These are phyloP conservation scores for Rasamsonia emersonii DNA, from an alignment of 2,329 filamentous ascomycete genomes.

Conservation along the genomic window DNA sequence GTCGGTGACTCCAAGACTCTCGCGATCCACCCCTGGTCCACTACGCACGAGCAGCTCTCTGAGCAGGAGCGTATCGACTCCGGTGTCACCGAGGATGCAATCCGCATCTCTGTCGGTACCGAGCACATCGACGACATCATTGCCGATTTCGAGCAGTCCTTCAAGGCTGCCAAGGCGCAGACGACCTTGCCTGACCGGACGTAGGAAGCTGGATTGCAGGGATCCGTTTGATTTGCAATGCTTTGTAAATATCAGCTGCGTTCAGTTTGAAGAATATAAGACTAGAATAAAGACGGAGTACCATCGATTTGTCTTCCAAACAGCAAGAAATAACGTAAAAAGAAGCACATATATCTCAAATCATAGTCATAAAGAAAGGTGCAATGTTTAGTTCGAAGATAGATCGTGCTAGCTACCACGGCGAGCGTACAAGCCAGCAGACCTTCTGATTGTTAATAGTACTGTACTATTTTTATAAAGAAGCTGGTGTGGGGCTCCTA, in stretches of 20 bases:
- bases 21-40: slow-evolving; percentile 91
- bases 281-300: neutral
- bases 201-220: slow-evolving; percentile 2
- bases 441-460: no score
- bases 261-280: neutral
- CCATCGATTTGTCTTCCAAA: neutral
- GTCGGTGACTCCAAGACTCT: slow-evolving; percentile 93
- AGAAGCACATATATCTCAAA: no score
- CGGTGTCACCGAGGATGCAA: slow-evolving; percentile 80
- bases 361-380: no score
- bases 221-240: neutral
- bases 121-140: slow-evolving; percentile 98
- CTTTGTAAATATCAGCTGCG: neutral
- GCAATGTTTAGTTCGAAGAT: no score
- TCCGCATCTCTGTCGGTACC: slow-evolving; percentile 89
- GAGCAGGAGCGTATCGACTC: slow-evolving; percentile 72
- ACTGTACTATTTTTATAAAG: no score
- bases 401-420: no score
- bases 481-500: no score
- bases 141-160: slow-evolving; percentile 87
- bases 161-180: slow-evolving; percentile 45
- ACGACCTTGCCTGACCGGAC: slow-evolving; percentile 1
- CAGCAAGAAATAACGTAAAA: neutral
- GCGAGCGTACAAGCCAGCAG: no score
- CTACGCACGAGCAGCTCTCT: slow-evolving; percentile 84